A percentile compares a stretch with the other conserved stretches of the same genome.
phyloP scores from a whole-genome alignment of 1,139 yeast genomes.

The Suhomyces yuchorum region DNA sequence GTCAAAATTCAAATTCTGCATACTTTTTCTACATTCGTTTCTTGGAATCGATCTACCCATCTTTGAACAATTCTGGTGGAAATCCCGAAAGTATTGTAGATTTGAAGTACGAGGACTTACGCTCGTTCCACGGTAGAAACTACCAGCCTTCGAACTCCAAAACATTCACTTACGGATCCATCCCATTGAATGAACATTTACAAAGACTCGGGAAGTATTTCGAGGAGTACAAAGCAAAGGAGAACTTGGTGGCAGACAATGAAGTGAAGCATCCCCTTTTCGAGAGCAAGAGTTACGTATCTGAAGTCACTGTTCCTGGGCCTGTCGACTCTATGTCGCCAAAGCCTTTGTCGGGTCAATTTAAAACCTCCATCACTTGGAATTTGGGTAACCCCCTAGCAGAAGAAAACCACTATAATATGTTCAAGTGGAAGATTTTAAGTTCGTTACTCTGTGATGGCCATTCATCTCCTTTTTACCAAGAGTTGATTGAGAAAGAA shows the following conservation, averaged over 20 bases:
- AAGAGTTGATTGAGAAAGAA: slow-evolving; percentile 80
- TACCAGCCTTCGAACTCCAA: slow-evolving; percentile 91
- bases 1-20: slow-evolving; percentile 88
- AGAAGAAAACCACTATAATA: slow-evolving; percentile 50
- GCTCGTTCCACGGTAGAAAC: slow-evolving; percentile 68
- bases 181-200: slow-evolving; percentile 66
- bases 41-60: slow-evolving; percentile 83
- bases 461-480: slow-evolving; percentile 87
- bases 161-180: slow-evolving; percentile 85
- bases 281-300: slow-evolving; percentile 5
- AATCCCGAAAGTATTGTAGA: slow-evolving; percentile 83
- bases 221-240: slow-evolving; percentile 49
- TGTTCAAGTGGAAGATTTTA: slow-evolving; percentile 73
- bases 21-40: slow-evolving; percentile 83
- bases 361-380: slow-evolving; percentile 87
- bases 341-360: slow-evolving; percentile 67
- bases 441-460: slow-evolving; percentile 82
- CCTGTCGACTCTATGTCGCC: slow-evolving; percentile 77
- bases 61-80: slow-evolving; percentile 90
- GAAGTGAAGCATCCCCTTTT: slow-evolving; percentile 35
- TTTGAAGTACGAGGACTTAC: slow-evolving; percentile 70
- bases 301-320: slow-evolving; percentile 48
- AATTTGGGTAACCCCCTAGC: slow-evolving; percentile 74
- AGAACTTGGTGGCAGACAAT: slow-evolving; percentile 15
- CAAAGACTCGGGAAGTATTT: slow-evolving; percentile 57